phyloP scores from a whole-genome alignment of 345 rosid species.

The Hibiscus tridactylites region DNA sequence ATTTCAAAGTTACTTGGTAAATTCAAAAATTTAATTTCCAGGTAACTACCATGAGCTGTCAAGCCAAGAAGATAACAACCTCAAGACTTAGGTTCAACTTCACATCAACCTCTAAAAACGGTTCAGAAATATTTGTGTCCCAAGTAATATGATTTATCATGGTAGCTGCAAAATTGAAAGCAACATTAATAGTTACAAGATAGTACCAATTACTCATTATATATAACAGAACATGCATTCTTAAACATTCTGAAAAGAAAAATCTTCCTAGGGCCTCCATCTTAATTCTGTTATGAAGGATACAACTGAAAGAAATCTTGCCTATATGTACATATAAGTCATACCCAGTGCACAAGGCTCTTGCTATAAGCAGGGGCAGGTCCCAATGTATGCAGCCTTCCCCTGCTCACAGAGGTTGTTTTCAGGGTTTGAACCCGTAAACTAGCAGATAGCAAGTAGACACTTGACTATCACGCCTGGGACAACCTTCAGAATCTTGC shows the following conservation, averaged over 20 bases:
- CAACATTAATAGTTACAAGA: conserved; percentile 8
- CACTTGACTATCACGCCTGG: background rate
- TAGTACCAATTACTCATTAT: background rate
- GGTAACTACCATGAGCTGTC: background rate
- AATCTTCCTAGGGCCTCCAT: background rate
- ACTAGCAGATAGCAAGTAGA: background rate
- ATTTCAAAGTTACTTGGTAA: background rate
- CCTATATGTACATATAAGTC: too few species aligned
- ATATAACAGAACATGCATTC: background rate
- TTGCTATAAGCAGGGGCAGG: background rate
- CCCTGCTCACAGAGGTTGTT: background rate
- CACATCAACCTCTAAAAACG: conserved; percentile 67
- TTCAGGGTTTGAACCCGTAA: background rate
- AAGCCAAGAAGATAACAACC: conserved; percentile 32
- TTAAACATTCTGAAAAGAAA: background rate
- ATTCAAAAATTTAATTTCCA: background rate
- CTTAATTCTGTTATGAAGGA: background rate
- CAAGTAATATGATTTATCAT: conserved; percentile 71
- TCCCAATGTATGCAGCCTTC: background rate
- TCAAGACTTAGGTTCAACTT: conserved; percentile 55
- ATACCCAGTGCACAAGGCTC: too few species aligned
- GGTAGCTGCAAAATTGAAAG: conserved; percentile 38
- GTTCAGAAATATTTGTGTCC: conserved; percentile 44
- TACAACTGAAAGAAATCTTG: background rate
- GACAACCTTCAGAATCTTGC: background rate